Evolutionary conservation across 257 asterid species (phyloP).

Genomic region (Nemophila menziesii): DNA sequence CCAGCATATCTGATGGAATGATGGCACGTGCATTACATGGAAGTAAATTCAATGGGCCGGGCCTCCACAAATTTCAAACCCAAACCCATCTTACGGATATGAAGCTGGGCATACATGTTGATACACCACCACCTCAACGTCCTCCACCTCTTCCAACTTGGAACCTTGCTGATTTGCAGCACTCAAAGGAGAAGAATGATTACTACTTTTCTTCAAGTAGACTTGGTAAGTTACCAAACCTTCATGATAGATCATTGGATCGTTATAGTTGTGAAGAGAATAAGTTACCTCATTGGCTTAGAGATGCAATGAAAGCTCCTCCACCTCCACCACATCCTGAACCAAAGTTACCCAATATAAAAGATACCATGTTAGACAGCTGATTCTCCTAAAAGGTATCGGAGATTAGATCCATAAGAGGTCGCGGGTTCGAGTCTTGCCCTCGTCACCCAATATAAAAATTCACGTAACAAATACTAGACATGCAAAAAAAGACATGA

Average conservation of each 20-base stretch:
- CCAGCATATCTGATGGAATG: slow-evolving; percentile 73
- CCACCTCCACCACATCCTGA: slow-evolving; percentile 35
- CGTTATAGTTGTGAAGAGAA: slow-evolving; percentile 31
- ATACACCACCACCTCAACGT: slow-evolving; percentile 18
- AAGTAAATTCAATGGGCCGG: slow-evolving; percentile 39
- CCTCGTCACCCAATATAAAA: too few relatives aligned
- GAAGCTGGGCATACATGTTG: slow-evolving; percentile 63
- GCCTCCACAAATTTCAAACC: slow-evolving; percentile 36
- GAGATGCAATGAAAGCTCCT: slow-evolving; percentile 68
- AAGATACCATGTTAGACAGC: too few relatives aligned
- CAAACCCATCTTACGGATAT: slow-evolving; percentile 68
- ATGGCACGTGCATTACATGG: slow-evolving; percentile 59
- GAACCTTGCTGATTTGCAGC: slow-evolving; percentile 30
- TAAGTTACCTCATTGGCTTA: slow-evolving; percentile 88
- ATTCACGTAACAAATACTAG: too few relatives aligned
- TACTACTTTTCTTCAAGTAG: slow-evolving; percentile 26
- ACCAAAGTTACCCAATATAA: slow-evolving; percentile 44
- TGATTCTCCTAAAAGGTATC: too few relatives aligned
- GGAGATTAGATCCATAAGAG: too few relatives aligned
- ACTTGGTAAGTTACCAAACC: slow-evolving; percentile 34
- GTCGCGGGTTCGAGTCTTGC: too few relatives aligned
- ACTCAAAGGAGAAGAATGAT: slow-evolving; percentile 17
- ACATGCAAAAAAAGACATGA: too few relatives aligned
- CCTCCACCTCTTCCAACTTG: slow-evolving; percentile 38
- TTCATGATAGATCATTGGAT: slow-evolving; percentile 19